These are phyloP conservation scores for Porcisia hertigi DNA, from an alignment of 208 protist species.

Conservation along the genomic window DNA sequence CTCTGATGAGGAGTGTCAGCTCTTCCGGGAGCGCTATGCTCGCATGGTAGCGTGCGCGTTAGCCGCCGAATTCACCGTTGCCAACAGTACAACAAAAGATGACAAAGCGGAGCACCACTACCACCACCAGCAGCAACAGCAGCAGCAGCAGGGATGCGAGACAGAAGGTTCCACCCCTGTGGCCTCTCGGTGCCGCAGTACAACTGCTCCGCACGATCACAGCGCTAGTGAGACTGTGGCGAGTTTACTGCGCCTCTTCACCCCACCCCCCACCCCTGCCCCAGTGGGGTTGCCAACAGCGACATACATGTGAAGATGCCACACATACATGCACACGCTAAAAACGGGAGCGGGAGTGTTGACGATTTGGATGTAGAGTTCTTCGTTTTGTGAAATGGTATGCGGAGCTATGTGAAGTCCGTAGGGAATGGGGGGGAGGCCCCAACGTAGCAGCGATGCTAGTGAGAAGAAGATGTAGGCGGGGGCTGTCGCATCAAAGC, in stretches of 20 bases:
- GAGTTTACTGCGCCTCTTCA: conserved; percentile 35
- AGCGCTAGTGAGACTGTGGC: conserved; percentile 26
- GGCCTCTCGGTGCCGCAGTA: not conserved
- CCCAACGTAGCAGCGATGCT: too few relatives aligned
- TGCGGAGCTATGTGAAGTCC: too few relatives aligned
- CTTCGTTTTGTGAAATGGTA: too few relatives aligned
- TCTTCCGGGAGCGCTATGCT: conserved; percentile 14
- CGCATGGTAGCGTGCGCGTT: conserved; percentile 20
- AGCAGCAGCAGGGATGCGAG: not conserved
- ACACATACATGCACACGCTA: too few relatives aligned
- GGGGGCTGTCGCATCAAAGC: too few relatives aligned
- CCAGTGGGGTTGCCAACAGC: too few relatives aligned
- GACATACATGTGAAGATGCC: too few relatives aligned
- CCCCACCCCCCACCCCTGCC: not conserved
- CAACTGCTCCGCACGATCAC: conserved; percentile 5
- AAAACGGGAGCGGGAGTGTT: too few relatives aligned
- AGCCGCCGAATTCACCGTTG: conserved; percentile 1
- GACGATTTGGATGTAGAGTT: too few relatives aligned
- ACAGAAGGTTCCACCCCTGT: not conserved
- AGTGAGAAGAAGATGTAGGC: too few relatives aligned
- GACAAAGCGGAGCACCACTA: too few relatives aligned
- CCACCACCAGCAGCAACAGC: not conserved
- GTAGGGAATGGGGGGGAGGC: too few relatives aligned
- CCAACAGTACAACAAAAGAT: not conserved
- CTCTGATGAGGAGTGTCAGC: not conserved